These are phyloP conservation scores for Chalciporus chontae DNA, from an alignment of 768 basidiomycete genomes.

Conservation along the genomic window DNA sequence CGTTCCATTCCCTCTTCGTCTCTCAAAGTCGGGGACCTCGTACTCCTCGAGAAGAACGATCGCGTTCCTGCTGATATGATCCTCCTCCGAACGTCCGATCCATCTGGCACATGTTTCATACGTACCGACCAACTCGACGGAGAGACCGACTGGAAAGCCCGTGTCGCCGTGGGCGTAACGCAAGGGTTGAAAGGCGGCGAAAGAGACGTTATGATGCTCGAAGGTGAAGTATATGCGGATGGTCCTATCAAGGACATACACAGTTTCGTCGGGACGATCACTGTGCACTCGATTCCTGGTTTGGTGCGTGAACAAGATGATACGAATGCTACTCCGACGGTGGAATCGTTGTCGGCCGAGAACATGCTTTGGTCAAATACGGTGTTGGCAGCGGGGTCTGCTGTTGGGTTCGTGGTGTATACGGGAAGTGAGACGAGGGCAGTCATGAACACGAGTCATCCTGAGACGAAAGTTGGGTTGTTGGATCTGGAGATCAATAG, in stretches of 20 bases:
- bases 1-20: conserved; percentile 85
- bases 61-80: conserved; percentile 94
- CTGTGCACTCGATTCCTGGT: conserved; percentile 47
- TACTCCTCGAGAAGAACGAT: conserved; percentile 94
- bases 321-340: conserved; percentile 36
- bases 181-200: conserved; percentile 36
- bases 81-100: conserved; percentile 82
- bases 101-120: conserved; percentile 93
- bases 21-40: conserved; percentile 86
- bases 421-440: conserved; percentile 94
- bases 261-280: conserved; percentile 90
- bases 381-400: conserved; percentile 91
- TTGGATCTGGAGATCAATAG: conserved; percentile 93
- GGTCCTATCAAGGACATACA: conserved; percentile 97
- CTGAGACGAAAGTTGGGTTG: conserved; percentile 89
- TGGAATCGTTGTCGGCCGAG: conserved; percentile 90
- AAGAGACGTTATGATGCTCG: conserved; percentile 50
- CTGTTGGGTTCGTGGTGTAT: conserved; percentile 90
- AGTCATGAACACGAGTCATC: conserved; percentile 98
- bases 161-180: conserved; percentile 63
- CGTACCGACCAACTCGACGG: conserved; percentile 98
- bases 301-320: conserved; percentile 31
- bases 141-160: conserved; percentile 98
- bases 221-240: conserved; percentile 94
- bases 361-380: conserved; percentile 98